phyloP scores from a whole-genome alignment of 1,284 basidiomycete genomes.

The Mrakiaceae sp. region DNA sequence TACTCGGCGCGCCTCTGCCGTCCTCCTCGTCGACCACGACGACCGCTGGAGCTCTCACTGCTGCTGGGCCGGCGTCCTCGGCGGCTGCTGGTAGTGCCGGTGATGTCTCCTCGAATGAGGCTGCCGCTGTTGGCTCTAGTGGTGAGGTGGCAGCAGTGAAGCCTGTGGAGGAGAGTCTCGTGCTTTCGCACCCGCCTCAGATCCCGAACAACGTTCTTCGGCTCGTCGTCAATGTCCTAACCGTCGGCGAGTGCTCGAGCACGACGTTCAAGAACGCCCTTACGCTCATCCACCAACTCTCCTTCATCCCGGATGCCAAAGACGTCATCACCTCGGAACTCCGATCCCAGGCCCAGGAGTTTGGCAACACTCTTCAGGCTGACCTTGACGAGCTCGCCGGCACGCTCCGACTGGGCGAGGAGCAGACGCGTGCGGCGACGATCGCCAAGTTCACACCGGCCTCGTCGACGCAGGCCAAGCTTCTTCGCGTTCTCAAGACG shows the following conservation, averaged over 20 bases:
- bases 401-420: slow-evolving; percentile 46
- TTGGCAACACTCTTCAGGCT: slow-evolving; percentile 57
- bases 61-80: slow-evolving; percentile 6
- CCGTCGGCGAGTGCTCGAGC: slow-evolving; percentile 87
- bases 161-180: slow-evolving; percentile 16
- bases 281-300: slow-evolving; percentile 77
- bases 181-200: slow-evolving; percentile 52
- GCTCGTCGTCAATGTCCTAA: slow-evolving; percentile 85
- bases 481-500: slow-evolving; percentile 83
- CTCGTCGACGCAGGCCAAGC: slow-evolving; percentile 83
- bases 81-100: not conserved
- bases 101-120: not conserved
- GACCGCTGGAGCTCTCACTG: not conserved
- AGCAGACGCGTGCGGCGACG: slow-evolving; percentile 49
- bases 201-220: slow-evolving; percentile 70
- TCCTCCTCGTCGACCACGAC: slow-evolving; percentile 36
- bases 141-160: not conserved
- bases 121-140: not conserved
- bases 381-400: slow-evolving; percentile 65
- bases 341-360: slow-evolving; percentile 68
- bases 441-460: slow-evolving; percentile 82
- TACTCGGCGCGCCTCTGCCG: slow-evolving; percentile 10
- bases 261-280: slow-evolving; percentile 85
- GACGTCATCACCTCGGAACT: slow-evolving; percentile 80
- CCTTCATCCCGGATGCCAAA: slow-evolving; percentile 71